Evolutionary conservation across 805 yeast species (phyloP).

Genomic region (Myxozyma neglecta): DNA sequence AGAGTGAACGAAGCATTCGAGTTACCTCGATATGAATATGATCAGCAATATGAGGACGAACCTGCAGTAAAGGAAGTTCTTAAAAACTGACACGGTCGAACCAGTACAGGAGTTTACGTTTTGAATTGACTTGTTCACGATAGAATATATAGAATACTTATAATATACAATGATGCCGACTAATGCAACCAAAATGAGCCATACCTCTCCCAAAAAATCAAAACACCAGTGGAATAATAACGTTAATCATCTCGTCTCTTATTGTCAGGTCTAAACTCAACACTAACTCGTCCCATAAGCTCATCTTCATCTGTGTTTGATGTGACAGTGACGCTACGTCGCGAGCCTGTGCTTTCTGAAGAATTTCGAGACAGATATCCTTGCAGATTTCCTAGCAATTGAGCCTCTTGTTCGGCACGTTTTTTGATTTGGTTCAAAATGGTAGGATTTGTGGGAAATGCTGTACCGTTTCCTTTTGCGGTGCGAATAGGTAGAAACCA

Average conservation of each 20-base stretch:
- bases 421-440: constrained; percentile 37
- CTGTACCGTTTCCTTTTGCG: constrained; percentile 44
- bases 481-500: constrained; percentile 68
- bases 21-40: constrained; percentile 47
- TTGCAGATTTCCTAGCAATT: constrained; percentile 19
- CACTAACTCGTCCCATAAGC: constrained; percentile 27
- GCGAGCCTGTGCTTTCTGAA: neutral
- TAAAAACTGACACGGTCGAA: neutral
- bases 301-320: constrained; percentile 21
- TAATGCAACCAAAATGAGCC: neutral
- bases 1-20: constrained; percentile 51
- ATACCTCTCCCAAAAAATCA: neutral
- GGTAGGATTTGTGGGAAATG: constrained; percentile 40
- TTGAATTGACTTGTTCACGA: no score
- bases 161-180: neutral
- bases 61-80: constrained; percentile 2
- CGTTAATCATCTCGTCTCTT: neutral
- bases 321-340: constrained; percentile 2
- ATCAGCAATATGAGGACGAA: constrained; percentile 24
- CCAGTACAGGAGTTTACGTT: neutral
- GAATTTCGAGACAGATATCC: constrained; percentile 13
- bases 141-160: neutral
- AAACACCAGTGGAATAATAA: neutral
- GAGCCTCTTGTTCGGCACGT: constrained; percentile 40
- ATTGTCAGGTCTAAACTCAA: constrained; percentile 23